phyloP scores from a whole-genome alignment of 768 basidiomycete species.

The Amanita inopinata region DNA sequence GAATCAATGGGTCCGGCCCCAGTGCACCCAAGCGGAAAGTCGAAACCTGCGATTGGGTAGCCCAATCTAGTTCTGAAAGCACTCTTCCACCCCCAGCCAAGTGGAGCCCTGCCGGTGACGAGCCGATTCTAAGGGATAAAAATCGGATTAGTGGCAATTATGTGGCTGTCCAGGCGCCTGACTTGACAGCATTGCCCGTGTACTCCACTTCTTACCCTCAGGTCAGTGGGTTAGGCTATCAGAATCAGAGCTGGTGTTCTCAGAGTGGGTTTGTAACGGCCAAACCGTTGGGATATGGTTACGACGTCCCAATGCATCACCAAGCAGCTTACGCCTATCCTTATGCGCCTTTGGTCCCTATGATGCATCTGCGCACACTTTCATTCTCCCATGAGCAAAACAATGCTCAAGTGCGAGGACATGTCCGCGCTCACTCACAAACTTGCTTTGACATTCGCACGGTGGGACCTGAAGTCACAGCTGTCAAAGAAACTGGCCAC shows the following conservation, averaged over 20 bases:
- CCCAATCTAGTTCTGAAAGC: constrained; percentile 18
- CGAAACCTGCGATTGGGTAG: constrained; percentile 11
- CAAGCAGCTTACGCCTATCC: constrained; percentile 30
- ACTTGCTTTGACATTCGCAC: constrained; percentile 40
- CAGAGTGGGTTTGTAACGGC: constrained; percentile 22
- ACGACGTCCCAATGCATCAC: constrained; percentile 25
- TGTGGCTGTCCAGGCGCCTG: constrained; percentile 50
- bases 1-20: constrained; percentile 26
- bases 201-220: constrained; percentile 27
- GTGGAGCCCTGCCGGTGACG: constrained; percentile 78
- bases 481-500: constrained; percentile 25
- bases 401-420: constrained; percentile 34
- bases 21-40: constrained; percentile 12
- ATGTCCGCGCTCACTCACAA: constrained; percentile 53
- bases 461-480: constrained; percentile 29
- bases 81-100: constrained; percentile 62
- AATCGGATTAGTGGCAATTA: constrained; percentile 49
- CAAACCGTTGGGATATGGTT: constrained; percentile 31
- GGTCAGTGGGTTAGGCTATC: constrained; percentile 23
- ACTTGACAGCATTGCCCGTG: constrained; percentile 25
- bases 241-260: constrained; percentile 31
- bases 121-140: constrained; percentile 52
- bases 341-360: constrained; percentile 24
- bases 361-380: constrained; percentile 46
- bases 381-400: constrained; percentile 47